A percentile compares a stretch with the other conserved stretches of the same genome.
These are phyloP conservation scores for Filobasidium wieringae DNA, from an alignment of 768 basidiomycete species.

Conservation along the genomic window DNA sequence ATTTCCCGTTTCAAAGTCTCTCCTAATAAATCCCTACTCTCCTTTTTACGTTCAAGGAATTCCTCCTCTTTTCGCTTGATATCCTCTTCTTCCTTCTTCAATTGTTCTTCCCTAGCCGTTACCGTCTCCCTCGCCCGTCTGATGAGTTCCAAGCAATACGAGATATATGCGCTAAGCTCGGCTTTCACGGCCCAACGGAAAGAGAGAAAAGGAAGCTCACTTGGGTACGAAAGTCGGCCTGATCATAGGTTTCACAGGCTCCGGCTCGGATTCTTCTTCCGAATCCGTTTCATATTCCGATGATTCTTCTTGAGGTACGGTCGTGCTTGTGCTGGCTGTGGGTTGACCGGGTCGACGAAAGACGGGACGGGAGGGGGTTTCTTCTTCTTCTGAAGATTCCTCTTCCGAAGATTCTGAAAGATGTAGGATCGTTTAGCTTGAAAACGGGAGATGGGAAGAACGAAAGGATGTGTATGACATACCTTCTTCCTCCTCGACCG, in stretches of 20 bases:
- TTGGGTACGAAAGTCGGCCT: slow-evolving; percentile 92
- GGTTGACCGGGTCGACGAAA: background rate
- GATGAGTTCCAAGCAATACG: no score
- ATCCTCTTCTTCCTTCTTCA: slow-evolving; percentile 62
- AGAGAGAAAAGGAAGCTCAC: slow-evolving; percentile 44
- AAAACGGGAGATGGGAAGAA: background rate
- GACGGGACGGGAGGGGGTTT: slow-evolving; percentile 22
- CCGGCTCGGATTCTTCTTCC: slow-evolving; percentile 53
- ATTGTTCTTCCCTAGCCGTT: slow-evolving; percentile 40
- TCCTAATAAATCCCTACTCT: slow-evolving; percentile 83
- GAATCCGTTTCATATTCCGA: slow-evolving; percentile 72
- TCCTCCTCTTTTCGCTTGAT: slow-evolving; percentile 58
- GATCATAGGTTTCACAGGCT: slow-evolving; percentile 57
- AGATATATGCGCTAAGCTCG: no score
- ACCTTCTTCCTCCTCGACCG: slow-evolving; percentile 28
- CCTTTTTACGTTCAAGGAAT: slow-evolving; percentile 68
- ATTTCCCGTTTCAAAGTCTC: slow-evolving; percentile 86
- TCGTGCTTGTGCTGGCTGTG: background rate
- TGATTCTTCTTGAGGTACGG: background rate
- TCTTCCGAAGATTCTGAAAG: slow-evolving; percentile 15
- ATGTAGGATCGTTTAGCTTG: background rate
- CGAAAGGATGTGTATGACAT: background rate
- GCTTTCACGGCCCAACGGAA: background rate
- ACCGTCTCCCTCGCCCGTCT: slow-evolving; percentile 49
- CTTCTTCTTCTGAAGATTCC: slow-evolving; percentile 25